Percentiles rank a stretch among this genome's conserved stretches.
Evolutionary conservation across 441 rosid species (phyloP).

Genomic region (Pelargonium myrrhifolium): DNA sequence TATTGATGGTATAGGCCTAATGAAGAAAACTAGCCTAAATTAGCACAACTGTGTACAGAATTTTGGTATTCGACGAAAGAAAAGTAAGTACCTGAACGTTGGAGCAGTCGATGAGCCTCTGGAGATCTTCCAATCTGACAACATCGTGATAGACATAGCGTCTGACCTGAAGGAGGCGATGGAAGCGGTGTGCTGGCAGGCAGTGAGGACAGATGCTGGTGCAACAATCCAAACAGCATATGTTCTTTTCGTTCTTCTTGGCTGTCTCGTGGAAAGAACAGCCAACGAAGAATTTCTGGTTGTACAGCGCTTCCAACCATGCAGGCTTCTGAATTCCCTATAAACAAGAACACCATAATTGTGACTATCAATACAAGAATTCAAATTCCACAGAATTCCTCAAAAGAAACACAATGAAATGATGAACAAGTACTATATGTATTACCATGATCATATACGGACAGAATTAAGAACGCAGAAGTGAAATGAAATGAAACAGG

Average conservation of each 20-base stretch:
- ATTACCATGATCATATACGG: slow-evolving; percentile 43
- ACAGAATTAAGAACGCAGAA: slow-evolving; percentile 15
- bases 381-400: background rate
- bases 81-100: slow-evolving; percentile 59
- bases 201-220: slow-evolving; percentile 89
- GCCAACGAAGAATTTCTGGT: slow-evolving; percentile 66
- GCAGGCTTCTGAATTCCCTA: slow-evolving; percentile 82
- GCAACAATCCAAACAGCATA: slow-evolving; percentile 86
- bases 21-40: background rate
- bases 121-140: slow-evolving; percentile 82
- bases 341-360: slow-evolving; percentile 2
- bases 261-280: slow-evolving; percentile 67
- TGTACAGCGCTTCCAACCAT: slow-evolving; percentile 84
- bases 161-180: slow-evolving; percentile 85
- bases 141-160: slow-evolving; percentile 96
- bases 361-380: background rate
- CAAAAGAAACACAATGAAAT: background rate
- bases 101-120: slow-evolving; percentile 85
- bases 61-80: background rate
- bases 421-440: background rate
- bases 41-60: background rate
- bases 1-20: slow-evolving; percentile 77
- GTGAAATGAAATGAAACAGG: slow-evolving; percentile 19
- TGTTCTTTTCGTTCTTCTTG: slow-evolving; percentile 89
- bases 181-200: slow-evolving; percentile 68